These are phyloP conservation scores for Protomyces inundatus DNA, from an alignment of 1,139 yeast species.

Conservation along the genomic window DNA sequence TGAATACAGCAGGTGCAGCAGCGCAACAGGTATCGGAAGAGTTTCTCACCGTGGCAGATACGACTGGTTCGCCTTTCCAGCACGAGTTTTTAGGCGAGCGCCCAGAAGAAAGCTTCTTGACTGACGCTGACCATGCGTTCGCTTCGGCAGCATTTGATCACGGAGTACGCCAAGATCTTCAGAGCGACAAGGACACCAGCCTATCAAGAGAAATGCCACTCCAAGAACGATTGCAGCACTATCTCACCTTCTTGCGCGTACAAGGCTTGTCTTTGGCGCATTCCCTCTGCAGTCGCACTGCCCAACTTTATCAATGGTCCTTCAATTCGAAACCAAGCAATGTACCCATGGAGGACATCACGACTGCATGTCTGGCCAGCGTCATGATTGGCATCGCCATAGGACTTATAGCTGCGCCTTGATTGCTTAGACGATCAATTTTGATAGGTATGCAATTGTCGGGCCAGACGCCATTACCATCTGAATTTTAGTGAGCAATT, in stretches of 20 bases:
- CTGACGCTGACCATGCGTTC: neutral
- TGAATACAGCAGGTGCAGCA: neutral
- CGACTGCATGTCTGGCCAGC: constrained; percentile 18
- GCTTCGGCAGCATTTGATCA: neutral
- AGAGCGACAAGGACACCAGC: neutral
- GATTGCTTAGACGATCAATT: too few relatives aligned
- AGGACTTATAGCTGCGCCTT: neutral
- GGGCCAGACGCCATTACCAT: too few relatives aligned
- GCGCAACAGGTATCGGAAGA: neutral
- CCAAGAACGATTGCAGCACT: neutral
- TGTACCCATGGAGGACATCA: constrained; percentile 15
- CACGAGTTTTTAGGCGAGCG: neutral
- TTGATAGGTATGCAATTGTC: too few relatives aligned
- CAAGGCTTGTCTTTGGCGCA: neutral
- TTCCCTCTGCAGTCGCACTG: neutral
- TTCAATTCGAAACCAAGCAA: constrained; percentile 5
- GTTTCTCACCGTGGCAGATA: neutral
- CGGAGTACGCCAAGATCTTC: neutral
- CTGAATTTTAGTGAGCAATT: too few relatives aligned
- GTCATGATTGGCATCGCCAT: constrained; percentile 5
- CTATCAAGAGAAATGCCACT: neutral
- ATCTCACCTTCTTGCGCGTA: too few relatives aligned
- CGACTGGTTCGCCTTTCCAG: neutral
- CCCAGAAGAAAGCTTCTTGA: neutral
- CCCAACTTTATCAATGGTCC: neutral